These are phyloP conservation scores for Alternaria angustiovoidea DNA, from an alignment of 2,329 filamentous ascomycete genomes.

Conservation along the genomic window DNA sequence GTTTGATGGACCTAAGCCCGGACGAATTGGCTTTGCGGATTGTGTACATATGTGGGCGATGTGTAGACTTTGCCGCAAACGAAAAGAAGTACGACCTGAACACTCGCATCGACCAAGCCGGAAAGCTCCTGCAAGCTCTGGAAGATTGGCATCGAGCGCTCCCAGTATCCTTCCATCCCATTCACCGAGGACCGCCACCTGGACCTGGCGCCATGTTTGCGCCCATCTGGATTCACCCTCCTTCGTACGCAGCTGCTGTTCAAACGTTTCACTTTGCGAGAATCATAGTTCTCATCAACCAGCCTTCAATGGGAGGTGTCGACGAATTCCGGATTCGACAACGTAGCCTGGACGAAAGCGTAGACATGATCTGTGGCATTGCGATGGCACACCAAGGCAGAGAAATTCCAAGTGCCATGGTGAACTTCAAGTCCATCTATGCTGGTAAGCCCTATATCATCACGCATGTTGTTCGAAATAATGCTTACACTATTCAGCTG, in stretches of 20 bases:
- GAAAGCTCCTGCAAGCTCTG: conserved; percentile 58
- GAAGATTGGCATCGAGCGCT: conserved; percentile 60
- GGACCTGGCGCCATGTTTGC: conserved; percentile 26
- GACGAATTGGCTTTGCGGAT: conserved; percentile 64
- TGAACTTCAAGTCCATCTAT: conserved; percentile 41
- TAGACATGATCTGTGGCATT: conserved; percentile 61
- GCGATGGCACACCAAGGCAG: conserved; percentile 52
- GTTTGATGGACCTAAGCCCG: conserved; percentile 58
- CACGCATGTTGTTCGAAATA: neutral
- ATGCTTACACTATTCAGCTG: conserved; percentile 29
- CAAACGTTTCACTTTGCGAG: conserved; percentile 63
- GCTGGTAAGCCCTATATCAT: conserved; percentile 30
- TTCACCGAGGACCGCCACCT: conserved; percentile 42
- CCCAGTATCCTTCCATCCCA: conserved; percentile 55
- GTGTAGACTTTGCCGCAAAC: conserved; percentile 66
- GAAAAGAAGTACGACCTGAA: conserved; percentile 56
- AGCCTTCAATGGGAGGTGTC: conserved; percentile 60
- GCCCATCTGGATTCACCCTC: conserved; percentile 43
- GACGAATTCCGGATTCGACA: conserved; percentile 58
- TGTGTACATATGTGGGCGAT: conserved; percentile 64
- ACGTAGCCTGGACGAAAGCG: conserved; percentile 56
- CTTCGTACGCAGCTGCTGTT: conserved; percentile 54
- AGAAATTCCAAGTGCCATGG: conserved; percentile 38
- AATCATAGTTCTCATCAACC: conserved; percentile 62
- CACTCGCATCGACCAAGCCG: conserved; percentile 57